These are phyloP conservation scores for Zymoseptoria brevis DNA, from an alignment of 2,329 filamentous ascomycete genomes.

Conservation along the genomic window DNA sequence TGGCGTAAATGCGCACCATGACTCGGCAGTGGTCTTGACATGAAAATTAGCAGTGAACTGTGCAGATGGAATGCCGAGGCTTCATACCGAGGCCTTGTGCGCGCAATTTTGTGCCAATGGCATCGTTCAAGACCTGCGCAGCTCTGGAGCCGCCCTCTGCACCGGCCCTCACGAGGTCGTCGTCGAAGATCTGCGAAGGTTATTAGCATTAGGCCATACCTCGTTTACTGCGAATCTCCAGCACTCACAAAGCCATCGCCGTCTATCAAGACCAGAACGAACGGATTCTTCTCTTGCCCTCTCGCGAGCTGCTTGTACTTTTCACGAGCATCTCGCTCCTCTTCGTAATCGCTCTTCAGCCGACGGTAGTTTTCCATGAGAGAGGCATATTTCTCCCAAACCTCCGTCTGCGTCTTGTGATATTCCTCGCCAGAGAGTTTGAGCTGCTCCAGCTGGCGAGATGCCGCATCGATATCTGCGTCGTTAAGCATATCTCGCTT, in stretches of 20 bases:
- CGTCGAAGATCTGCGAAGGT: conserved; percentile 19
- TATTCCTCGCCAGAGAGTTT: conserved; percentile 14
- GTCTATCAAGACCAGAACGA: conserved; percentile 54
- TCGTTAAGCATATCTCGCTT: conserved; percentile 14
- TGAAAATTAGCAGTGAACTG: not conserved
- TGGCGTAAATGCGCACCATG: conserved; percentile 42
- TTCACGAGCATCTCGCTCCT: conserved; percentile 46
- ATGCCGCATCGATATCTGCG: conserved; percentile 11
- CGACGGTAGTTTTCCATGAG: conserved; percentile 42
- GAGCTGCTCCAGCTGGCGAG: conserved; percentile 18
- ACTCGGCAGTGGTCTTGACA: conserved; percentile 40
- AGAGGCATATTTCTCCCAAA: conserved; percentile 35
- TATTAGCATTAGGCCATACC: not conserved
- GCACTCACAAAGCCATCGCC: conserved; percentile 49
- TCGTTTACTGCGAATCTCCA: not conserved
- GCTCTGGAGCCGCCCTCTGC: conserved; percentile 47
- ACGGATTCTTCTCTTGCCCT: conserved; percentile 45
- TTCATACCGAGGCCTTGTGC: conserved; percentile 32
- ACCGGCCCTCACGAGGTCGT: conserved; percentile 24
- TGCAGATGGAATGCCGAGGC: not conserved
- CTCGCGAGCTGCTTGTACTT: conserved; percentile 48
- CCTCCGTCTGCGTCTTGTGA: conserved; percentile 17
- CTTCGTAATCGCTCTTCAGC: conserved; percentile 51
- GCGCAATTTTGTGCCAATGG: conserved; percentile 41
- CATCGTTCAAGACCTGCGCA: conserved; percentile 46